phyloP scores from a whole-genome alignment of 345 rosid genomes.

The Cardamine resedifolia region DNA sequence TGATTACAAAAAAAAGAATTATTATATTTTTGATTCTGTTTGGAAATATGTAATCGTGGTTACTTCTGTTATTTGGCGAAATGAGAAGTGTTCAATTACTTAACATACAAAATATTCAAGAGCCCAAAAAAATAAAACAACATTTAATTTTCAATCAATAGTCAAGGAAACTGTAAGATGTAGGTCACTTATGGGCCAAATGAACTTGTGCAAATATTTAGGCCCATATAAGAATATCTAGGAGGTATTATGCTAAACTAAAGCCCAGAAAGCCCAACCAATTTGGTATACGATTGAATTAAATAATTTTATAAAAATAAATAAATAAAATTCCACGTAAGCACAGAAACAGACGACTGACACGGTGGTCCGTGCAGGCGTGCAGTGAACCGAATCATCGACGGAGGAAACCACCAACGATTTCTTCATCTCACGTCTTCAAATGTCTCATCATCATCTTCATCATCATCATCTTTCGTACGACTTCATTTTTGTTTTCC shows the following conservation, averaged over 20 bases:
- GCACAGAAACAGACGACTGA: constrained; percentile 41
- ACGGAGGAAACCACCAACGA: constrained; percentile 38
- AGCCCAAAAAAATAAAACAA: neutral
- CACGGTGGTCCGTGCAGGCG: constrained; percentile 47
- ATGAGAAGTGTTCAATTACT: neutral
- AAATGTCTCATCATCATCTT: constrained; percentile 23
- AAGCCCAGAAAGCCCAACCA: constrained; percentile 31
- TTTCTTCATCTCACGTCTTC: constrained; percentile 30
- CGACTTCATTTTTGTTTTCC: neutral
- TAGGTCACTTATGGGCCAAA: neutral
- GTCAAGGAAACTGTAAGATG: neutral
- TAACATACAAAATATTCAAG: neutral
- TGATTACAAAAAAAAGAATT: neutral
- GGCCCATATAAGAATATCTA: neutral
- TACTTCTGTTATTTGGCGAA: neutral
- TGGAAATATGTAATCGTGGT: neutral
- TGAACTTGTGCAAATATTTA: neutral
- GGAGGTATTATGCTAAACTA: neutral
- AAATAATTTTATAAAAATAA: neutral
- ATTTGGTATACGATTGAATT: neutral
- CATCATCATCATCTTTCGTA: constrained; percentile 18
- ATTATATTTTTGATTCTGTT: too few relatives aligned
- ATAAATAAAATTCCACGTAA: constrained; percentile 41
- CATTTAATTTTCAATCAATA: neutral
- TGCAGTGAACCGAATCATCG: constrained; percentile 35